Conservation (phyloP, 441 rosid genomes). For the Erodium moschatum region DNA sequence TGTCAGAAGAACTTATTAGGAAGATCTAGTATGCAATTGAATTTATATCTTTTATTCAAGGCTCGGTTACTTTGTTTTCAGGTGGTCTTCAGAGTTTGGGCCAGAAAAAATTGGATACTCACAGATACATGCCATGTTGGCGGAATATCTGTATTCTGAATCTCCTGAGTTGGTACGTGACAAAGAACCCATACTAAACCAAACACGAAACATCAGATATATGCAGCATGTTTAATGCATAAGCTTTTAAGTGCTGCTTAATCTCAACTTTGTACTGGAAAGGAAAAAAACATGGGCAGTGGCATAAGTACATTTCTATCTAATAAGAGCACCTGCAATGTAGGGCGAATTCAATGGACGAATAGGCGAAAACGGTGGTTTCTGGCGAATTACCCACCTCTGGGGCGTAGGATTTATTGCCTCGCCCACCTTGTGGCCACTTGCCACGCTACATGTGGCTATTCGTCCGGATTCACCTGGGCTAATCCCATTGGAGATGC, state of each 20-base stretch:
- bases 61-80: slow-evolving; percentile 23
- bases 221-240: background rate
- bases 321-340: no score
- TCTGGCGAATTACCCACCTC: no score
- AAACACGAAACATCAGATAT: no score
- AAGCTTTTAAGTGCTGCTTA: background rate
- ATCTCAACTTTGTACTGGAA: slow-evolving; percentile 1
- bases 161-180: slow-evolving; percentile 77
- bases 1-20: background rate
- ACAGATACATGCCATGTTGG: slow-evolving; percentile 70
- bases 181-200: background rate
- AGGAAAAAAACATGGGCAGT: background rate
- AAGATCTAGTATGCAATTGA: background rate
- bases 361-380: no score
- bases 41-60: no score
- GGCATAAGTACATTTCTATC: background rate
- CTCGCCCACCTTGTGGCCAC: no score
- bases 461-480: no score
- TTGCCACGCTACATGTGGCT: no score
- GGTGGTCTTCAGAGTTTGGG: slow-evolving; percentile 90
- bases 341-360: no score
- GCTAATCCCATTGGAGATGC: no score
- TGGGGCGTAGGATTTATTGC: no score
- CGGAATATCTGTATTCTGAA: slow-evolving; percentile 76
- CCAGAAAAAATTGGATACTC: slow-evolving; percentile 56